These are phyloP conservation scores for Agaricus blazei DNA, from an alignment of 768 basidiomycete genomes.

Conservation along the genomic window DNA sequence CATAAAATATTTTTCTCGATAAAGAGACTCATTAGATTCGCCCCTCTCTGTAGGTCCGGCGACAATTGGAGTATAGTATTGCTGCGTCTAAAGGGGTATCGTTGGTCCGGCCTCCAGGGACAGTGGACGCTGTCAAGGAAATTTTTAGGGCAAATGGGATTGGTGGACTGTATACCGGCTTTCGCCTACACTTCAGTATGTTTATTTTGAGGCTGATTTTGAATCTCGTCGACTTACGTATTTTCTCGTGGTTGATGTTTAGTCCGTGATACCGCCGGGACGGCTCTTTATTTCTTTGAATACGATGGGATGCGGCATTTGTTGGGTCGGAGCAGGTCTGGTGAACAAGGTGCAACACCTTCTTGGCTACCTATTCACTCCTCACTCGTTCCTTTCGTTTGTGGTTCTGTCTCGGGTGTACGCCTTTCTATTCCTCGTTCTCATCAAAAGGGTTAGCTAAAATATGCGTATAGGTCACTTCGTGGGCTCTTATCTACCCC, in stretches of 20 bases:
- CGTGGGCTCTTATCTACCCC: slow-evolving; percentile 91
- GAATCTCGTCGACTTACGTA: neutral
- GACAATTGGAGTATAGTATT: slow-evolving; percentile 90
- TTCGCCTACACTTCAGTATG: slow-evolving; percentile 80
- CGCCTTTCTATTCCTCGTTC: slow-evolving; percentile 16
- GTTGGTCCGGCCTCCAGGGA: slow-evolving; percentile 74
- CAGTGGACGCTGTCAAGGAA: slow-evolving; percentile 71
- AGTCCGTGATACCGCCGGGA: slow-evolving; percentile 89
- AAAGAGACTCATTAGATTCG: slow-evolving; percentile 6
- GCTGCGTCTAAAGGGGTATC: slow-evolving; percentile 72
- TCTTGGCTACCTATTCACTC: slow-evolving; percentile 78
- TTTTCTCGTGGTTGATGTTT: slow-evolving; percentile 4
- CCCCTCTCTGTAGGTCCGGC: slow-evolving; percentile 56
- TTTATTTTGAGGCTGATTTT: slow-evolving; percentile 3
- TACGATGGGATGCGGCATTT: slow-evolving; percentile 90
- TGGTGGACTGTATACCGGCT: slow-evolving; percentile 75
- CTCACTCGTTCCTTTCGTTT: slow-evolving; percentile 84
- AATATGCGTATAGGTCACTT: slow-evolving; percentile 45
- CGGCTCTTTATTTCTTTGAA: slow-evolving; percentile 89
- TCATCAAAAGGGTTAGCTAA: too few species aligned
- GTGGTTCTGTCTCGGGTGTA: slow-evolving; percentile 88
- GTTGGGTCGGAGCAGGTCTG: slow-evolving; percentile 69
- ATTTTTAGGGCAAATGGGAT: slow-evolving; percentile 64
- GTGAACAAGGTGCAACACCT: slow-evolving; percentile 81
- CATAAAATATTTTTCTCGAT: neutral